Evolutionary conservation across 2,329 filamentous ascomycete genomes (phyloP).

Genomic region (Juglanconis oblonga): DNA sequence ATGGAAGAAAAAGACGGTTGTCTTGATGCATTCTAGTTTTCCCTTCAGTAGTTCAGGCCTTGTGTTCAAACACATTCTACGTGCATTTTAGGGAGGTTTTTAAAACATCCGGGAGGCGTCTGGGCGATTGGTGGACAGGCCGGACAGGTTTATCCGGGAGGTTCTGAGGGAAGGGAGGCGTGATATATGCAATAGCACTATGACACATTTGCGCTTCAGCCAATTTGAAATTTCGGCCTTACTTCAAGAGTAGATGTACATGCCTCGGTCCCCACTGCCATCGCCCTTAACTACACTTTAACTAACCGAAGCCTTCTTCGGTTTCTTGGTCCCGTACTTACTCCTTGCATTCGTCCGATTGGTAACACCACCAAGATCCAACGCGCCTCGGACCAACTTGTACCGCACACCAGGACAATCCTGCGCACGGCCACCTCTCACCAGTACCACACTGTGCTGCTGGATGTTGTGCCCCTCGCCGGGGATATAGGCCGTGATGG

Average conservation of each 20-base stretch:
- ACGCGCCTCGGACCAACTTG: constrained; percentile 82
- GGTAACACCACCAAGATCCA: constrained; percentile 93
- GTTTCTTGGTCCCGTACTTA: constrained; percentile 99
- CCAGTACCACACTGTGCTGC: constrained; percentile 95
- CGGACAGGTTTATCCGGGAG: constrained; percentile 6
- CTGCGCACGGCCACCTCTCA: constrained; percentile 88
- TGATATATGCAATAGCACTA: neutral
- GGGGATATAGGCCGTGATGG: constrained; percentile 91
- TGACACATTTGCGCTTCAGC: neutral
- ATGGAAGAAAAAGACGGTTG: neutral
- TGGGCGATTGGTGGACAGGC: constrained; percentile 4
- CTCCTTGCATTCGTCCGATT: constrained; percentile 81
- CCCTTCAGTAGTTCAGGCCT: neutral
- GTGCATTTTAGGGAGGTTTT: constrained; percentile 5
- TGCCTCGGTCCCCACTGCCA: neutral
- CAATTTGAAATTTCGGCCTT: neutral
- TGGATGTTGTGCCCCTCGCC: constrained; percentile 98
- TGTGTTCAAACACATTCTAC: neutral
- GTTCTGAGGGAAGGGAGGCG: constrained; percentile 1
- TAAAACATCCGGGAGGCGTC: constrained; percentile 14
- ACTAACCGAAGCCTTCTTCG: constrained; percentile 71
- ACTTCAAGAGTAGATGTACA: neutral
- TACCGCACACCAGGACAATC: constrained; percentile 99
- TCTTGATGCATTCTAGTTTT: neutral
- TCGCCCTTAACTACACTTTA: constrained; percentile 17